Conservation (phyloP, 768 basidiomycete genomes). For the Suillus subaureus region DNA sequence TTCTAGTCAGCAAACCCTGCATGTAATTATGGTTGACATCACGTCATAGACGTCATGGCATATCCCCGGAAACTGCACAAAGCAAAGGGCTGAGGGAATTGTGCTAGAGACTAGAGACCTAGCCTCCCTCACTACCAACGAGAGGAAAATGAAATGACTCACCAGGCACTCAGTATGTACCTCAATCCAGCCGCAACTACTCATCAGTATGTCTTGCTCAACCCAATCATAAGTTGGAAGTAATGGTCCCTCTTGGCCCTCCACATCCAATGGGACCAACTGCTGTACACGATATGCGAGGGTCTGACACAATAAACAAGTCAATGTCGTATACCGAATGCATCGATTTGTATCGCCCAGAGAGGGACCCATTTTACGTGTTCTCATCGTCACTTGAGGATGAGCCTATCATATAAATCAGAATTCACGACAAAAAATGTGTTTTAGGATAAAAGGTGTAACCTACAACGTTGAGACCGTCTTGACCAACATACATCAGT, state of each 20-base stretch:
- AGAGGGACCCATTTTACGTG: conserved; percentile 47
- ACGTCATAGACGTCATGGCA: conserved; percentile 5
- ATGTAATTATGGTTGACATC: background rate
- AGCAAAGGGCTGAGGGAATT: conserved; percentile 2
- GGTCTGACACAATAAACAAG: conserved; percentile 68
- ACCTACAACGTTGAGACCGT: conserved; percentile 69
- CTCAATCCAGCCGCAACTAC: conserved; percentile 72
- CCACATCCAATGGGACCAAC: conserved; percentile 55
- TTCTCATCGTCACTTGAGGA: conserved; percentile 70
- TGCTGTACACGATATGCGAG: conserved; percentile 72
- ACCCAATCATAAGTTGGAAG: conserved; percentile 77
- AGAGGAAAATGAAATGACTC: conserved; percentile 39
- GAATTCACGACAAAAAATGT: conserved; percentile 11
- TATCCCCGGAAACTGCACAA: background rate
- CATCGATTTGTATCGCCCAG: conserved; percentile 49
- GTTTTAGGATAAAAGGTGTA: background rate
- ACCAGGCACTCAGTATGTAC: conserved; percentile 68
- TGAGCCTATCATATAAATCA: conserved; percentile 49
- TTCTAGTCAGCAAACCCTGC: conserved; percentile 10
- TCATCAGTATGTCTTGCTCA: conserved; percentile 71
- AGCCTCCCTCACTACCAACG: background rate
- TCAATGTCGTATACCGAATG: conserved; percentile 63
- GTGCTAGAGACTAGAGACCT: background rate
- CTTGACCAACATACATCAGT: conserved; percentile 63
- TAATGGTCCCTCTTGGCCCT: conserved; percentile 63